Percentiles rank a stretch among this genome's conserved stretches.
These are phyloP conservation scores for Diddensiella transvaalensis DNA, from an alignment of 805 yeast species.

Conservation along the genomic window DNA sequence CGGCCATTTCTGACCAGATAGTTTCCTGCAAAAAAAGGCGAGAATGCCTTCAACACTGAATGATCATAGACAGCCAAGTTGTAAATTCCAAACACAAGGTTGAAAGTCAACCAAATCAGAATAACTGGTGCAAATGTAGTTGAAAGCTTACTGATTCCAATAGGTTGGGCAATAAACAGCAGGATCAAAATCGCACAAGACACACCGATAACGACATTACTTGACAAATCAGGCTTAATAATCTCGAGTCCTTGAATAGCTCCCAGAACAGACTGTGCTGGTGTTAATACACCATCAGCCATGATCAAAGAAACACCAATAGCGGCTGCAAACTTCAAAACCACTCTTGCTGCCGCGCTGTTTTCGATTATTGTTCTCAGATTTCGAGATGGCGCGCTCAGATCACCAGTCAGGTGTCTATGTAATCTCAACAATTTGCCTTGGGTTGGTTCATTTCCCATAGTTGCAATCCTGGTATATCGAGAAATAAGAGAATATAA, in stretches of 20 bases:
- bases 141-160: constrained; percentile 50
- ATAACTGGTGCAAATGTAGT: constrained; percentile 53
- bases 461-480: constrained; percentile 35
- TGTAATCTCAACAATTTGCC: constrained; percentile 6
- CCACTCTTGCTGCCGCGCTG: constrained; percentile 36
- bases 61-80: constrained; percentile 43
- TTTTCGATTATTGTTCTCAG: constrained; percentile 21
- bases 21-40: constrained; percentile 51
- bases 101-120: constrained; percentile 46
- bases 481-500: constrained; percentile 56
- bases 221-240: constrained; percentile 44
- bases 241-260: constrained; percentile 56
- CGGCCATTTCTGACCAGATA: constrained; percentile 38
- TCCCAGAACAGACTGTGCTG: constrained; percentile 58
- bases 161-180: constrained; percentile 45
- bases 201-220: constrained; percentile 43
- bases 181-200: constrained; percentile 46
- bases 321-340: constrained; percentile 38
- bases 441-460: constrained; percentile 6
- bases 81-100: constrained; percentile 45
- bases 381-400: constrained; percentile 10
- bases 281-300: constrained; percentile 60
- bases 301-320: constrained; percentile 55
- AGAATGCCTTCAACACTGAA: constrained; percentile 44
- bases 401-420: constrained; percentile 8